A percentile compares a stretch with the other conserved stretches of the same genome.
Evolutionary conservation across 2,329 filamentous ascomycete species (phyloP).

Genomic region (Venturia asperata): DNA sequence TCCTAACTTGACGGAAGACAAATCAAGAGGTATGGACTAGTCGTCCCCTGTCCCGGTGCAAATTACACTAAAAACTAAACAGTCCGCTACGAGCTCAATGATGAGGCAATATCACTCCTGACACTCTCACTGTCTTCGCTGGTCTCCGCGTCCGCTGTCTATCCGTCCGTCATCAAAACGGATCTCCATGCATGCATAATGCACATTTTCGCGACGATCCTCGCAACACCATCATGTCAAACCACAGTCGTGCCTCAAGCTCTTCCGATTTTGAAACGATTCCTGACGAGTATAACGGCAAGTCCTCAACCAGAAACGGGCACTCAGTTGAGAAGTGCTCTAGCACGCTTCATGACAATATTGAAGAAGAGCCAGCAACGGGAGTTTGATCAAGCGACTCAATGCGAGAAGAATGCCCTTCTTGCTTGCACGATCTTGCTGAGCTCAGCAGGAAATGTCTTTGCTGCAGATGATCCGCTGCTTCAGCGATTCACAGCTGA

Average conservation of each 20-base stretch:
- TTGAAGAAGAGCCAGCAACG: constrained; percentile 68
- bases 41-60: not conserved
- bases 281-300: constrained; percentile 62
- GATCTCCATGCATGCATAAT: constrained; percentile 95
- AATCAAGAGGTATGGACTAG: constrained; percentile 23
- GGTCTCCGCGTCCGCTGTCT: constrained; percentile 90
- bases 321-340: constrained; percentile 70
- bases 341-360: constrained; percentile 76
- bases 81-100: constrained; percentile 70
- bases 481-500: constrained; percentile 71
- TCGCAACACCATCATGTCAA: constrained; percentile 82
- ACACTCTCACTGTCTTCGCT: constrained; percentile 76
- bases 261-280: constrained; percentile 84
- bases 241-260: constrained; percentile 81
- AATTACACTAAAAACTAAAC: constrained; percentile 27
- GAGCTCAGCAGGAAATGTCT: constrained; percentile 66
- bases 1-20: constrained; percentile 65
- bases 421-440: constrained; percentile 84
- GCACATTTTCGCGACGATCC: constrained; percentile 90
- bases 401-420: constrained; percentile 88
- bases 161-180: constrained; percentile 92
- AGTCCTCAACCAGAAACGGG: constrained; percentile 46
- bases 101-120: constrained; percentile 77
- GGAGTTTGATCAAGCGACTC: constrained; percentile 67
- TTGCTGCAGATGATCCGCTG: constrained; percentile 68